A percentile compares a stretch with the other conserved stretches of the same genome.
phyloP scores from a whole-genome alignment of 1,284 basidiomycete genomes.

The Mycosarcoma mackinlayi region DNA sequence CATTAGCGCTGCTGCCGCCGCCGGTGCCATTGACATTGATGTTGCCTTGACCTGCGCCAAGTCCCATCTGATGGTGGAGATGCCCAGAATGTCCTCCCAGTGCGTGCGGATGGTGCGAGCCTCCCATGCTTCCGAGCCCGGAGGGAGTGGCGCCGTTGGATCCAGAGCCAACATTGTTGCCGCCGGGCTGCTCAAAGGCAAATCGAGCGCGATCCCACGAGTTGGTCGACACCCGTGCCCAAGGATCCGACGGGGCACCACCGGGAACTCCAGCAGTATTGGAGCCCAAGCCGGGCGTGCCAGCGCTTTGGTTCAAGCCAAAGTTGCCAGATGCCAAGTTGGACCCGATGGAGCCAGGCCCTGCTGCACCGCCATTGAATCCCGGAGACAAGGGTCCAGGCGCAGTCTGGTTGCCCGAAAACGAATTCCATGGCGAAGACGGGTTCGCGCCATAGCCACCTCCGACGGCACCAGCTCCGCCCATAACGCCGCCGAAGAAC shows the following conservation, averaged over 20 bases:
- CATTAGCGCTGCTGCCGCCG: too few relatives aligned
- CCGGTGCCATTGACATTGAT: conserved; percentile 11
- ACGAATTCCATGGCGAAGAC: conserved; percentile 50
- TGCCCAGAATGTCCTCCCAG: conserved; percentile 19
- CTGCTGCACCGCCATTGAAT: conserved; percentile 29
- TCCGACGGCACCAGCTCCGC: conserved; percentile 27
- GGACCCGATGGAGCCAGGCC: conserved; percentile 34
- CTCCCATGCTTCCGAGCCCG: conserved; percentile 19
- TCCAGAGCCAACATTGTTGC: conserved; percentile 16
- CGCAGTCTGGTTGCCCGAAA: conserved; percentile 35
- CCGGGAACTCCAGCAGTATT: conserved; percentile 23
- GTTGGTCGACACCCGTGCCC: conserved; percentile 40
- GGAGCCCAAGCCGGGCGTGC: conserved; percentile 23
- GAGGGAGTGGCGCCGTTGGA: conserved; percentile 13
- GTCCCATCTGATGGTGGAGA: conserved; percentile 22
- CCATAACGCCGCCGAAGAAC: conserved; percentile 38
- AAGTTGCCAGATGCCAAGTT: conserved; percentile 21
- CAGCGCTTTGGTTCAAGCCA: conserved; percentile 23
- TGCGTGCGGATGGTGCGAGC: conserved; percentile 26
- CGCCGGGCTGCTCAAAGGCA: conserved; percentile 62
- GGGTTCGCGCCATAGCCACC: conserved; percentile 42
- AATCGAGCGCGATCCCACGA: conserved; percentile 64
- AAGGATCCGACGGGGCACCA: conserved; percentile 42
- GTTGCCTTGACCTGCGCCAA: conserved; percentile 5
- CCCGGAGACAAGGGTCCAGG: conserved; percentile 42